Conservation (phyloP, 2,329 filamentous ascomycete genomes). For the Stagonosporopsis chrysanthemi region DNA sequence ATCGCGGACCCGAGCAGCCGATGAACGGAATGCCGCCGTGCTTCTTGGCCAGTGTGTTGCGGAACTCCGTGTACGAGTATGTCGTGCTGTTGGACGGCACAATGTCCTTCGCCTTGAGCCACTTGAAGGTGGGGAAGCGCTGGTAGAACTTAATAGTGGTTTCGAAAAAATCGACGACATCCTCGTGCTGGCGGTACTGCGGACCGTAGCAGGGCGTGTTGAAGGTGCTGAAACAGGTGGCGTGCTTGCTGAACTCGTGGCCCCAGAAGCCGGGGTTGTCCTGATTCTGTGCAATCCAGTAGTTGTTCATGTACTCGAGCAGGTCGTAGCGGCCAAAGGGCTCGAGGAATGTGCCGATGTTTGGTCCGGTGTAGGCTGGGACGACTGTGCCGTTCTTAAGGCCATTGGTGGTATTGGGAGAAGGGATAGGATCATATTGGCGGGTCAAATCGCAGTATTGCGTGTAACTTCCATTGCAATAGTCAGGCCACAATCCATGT, state of each 20-base stretch:
- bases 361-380: conserved; percentile 64
- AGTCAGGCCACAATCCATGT: conserved; percentile 57
- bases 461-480: conserved; percentile 58
- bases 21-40: conserved; percentile 67
- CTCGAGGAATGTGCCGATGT: conserved; percentile 66
- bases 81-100: conserved; percentile 65
- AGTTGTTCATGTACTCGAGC: conserved; percentile 70
- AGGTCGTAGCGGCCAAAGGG: conserved; percentile 66
- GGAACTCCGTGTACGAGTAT: conserved; percentile 63
- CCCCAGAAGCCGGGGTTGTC: conserved; percentile 69
- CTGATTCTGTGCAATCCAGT: conserved; percentile 67
- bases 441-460: conserved; percentile 72
- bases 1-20: conserved; percentile 67
- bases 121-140: conserved; percentile 66
- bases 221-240: conserved; percentile 72
- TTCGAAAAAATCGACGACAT: conserved; percentile 70
- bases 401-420: conserved; percentile 69
- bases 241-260: conserved; percentile 73
- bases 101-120: conserved; percentile 65
- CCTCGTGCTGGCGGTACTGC: conserved; percentile 62
- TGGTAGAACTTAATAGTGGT: conserved; percentile 66
- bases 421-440: conserved; percentile 69
- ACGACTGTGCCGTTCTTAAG: conserved; percentile 61
- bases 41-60: conserved; percentile 57
- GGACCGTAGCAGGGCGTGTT: conserved; percentile 71